Evolutionary conservation across 2,329 filamentous ascomycete genomes (phyloP).

Genomic region (Xylariomycetidae sp.): DNA sequence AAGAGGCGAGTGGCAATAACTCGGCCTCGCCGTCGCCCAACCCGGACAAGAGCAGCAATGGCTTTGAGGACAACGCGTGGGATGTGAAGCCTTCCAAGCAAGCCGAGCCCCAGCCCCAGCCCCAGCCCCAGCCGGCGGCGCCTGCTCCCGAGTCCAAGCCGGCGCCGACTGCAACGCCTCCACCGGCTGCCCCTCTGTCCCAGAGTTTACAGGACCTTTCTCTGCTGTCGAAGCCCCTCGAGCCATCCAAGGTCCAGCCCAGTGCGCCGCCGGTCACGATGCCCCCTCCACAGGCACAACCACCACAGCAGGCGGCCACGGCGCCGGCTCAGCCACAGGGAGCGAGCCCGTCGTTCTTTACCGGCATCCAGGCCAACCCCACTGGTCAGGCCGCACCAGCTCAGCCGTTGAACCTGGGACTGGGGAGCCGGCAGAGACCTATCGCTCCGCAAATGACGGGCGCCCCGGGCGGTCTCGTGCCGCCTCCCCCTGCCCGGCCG

Average conservation of each 20-base stretch:
- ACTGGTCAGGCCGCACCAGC: constrained; percentile 36
- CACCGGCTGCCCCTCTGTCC: constrained; percentile 24
- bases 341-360: constrained; percentile 55
- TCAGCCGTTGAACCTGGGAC: constrained; percentile 38
- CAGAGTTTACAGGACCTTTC: constrained; percentile 49
- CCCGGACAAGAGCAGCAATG: constrained; percentile 19
- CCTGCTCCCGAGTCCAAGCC: constrained; percentile 47
- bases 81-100: constrained; percentile 80
- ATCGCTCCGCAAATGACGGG: constrained; percentile 58
- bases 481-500: constrained; percentile 72
- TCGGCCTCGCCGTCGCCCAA: constrained; percentile 31
- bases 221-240: constrained; percentile 45
- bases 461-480: constrained; percentile 58
- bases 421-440: constrained; percentile 58
- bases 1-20: constrained; percentile 36
- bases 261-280: constrained; percentile 26
- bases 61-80: constrained; percentile 96
- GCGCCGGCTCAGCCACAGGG: constrained; percentile 42
- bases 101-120: constrained; percentile 33
- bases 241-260: constrained; percentile 40
- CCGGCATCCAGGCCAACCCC: constrained; percentile 28
- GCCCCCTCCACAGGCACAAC: constrained; percentile 27
- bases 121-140: constrained; percentile 53
- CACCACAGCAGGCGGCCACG: constrained; percentile 25
- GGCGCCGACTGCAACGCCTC: constrained; percentile 23